Conservation (phyloP, 2,329 filamentous ascomycete species). For the Arthroderma sp. region DNA sequence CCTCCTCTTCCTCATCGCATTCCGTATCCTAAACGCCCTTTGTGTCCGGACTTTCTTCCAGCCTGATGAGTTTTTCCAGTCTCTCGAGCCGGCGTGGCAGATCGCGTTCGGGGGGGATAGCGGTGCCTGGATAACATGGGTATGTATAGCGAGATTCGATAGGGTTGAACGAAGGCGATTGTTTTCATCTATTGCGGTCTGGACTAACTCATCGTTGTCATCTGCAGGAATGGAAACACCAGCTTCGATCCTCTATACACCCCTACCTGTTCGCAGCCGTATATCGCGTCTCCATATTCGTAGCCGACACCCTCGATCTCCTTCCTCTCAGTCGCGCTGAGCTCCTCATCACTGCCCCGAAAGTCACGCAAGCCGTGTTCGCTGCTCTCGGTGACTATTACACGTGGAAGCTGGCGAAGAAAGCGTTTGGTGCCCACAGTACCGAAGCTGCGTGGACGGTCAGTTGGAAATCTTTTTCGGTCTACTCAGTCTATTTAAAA, state of each 20-base stretch:
- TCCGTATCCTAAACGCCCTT: conserved; percentile 70
- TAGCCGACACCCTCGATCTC: conserved; percentile 43
- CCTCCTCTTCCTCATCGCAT: conserved; percentile 40
- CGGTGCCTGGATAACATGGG: conserved; percentile 93
- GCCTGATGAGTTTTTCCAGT: conserved; percentile 94
- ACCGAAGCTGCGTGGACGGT: conserved; percentile 57
- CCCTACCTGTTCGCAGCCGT: conserved; percentile 69
- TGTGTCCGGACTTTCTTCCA: conserved; percentile 85
- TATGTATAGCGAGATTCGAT: conserved; percentile 32
- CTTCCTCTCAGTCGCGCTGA: conserved; percentile 47
- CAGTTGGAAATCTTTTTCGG: conserved; percentile 24
- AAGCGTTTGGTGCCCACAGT: conserved; percentile 55
- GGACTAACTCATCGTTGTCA: background rate
- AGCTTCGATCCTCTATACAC: conserved; percentile 79
- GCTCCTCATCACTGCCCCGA: conserved; percentile 59
- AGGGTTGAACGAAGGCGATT: background rate
- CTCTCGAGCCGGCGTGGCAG: conserved; percentile 86
- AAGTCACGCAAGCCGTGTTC: conserved; percentile 60
- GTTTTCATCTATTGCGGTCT: too few relatives aligned
- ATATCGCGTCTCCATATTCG: conserved; percentile 50
- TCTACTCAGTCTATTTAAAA: background rate
- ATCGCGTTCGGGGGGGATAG: conserved; percentile 64
- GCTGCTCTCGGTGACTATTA: conserved; percentile 72
- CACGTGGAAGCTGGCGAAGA: conserved; percentile 68
- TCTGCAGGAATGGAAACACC: conserved; percentile 75